Conservation (phyloP, 106 monocot species). For the Narthecium ossifragum region DNA sequence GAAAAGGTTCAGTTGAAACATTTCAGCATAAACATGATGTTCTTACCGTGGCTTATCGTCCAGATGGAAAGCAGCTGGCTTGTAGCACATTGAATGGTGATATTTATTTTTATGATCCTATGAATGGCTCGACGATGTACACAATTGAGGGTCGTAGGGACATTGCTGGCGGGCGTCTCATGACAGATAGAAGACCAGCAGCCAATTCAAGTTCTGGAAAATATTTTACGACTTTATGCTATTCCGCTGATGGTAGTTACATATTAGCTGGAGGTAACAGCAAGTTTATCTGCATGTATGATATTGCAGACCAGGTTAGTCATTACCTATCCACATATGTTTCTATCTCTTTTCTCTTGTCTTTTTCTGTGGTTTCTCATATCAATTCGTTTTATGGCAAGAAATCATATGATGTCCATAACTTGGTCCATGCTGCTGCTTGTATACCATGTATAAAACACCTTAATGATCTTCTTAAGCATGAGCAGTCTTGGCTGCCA, state of each 20-base stretch:
- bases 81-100: constrained; percentile 93
- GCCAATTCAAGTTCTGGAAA: constrained; percentile 81
- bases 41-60: constrained; percentile 86
- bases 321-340: background rate
- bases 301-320: constrained; percentile 87
- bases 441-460: too few relatives aligned
- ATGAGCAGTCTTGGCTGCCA: too few relatives aligned
- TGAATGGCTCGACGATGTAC: constrained; percentile 74
- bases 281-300: constrained; percentile 99
- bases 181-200: constrained; percentile 86
- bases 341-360: background rate
- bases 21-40: constrained; percentile 95
- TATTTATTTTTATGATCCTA: constrained; percentile 95
- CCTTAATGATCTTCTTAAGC: too few relatives aligned
- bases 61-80: constrained; percentile 95
- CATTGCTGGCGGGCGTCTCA: constrained; percentile 87
- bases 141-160: constrained; percentile 98
- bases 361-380: background rate
- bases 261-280: constrained; percentile 96
- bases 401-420: too few relatives aligned
- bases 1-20: constrained; percentile 92
- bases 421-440: too few relatives aligned
- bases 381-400: too few relatives aligned
- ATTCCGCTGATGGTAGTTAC: constrained; percentile 94
- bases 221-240: constrained; percentile 90